Conservation (phyloP, 179 eudicot genomes). For the Silene noctiflora region DNA sequence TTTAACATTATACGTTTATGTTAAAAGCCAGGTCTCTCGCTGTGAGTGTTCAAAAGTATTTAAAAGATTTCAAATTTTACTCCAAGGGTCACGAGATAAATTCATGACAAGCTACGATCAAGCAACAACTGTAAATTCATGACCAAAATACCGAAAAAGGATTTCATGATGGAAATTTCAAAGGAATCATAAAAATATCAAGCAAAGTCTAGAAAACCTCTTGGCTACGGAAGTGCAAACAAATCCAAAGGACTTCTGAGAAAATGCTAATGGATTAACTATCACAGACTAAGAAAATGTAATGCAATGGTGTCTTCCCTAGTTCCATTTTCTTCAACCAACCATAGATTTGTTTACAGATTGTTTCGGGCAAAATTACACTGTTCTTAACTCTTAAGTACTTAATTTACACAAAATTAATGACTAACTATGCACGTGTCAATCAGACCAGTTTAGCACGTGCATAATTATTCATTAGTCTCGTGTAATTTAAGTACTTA, state of each 20-base stretch:
- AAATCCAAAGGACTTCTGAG: neutral
- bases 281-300: neutral
- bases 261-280: neutral
- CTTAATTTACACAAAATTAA: no score
- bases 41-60: neutral
- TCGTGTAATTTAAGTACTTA: no score
- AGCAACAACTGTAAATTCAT: neutral
- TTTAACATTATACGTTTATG: neutral
- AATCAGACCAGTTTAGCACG: no score
- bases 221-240: neutral
- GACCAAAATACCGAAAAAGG: neutral
- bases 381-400: no score
- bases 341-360: neutral
- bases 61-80: neutral
- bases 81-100: neutral
- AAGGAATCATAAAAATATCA: neutral
- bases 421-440: no score
- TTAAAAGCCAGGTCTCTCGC: conserved; percentile 1
- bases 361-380: no score
- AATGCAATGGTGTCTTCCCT: neutral
- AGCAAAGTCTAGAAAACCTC: neutral
- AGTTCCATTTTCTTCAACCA: neutral
- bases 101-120: conserved; percentile 4
- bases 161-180: neutral
- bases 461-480: no score